Base-by-base conservation (phyloP, 108 stramenopile species). In the Nitzschia sp. region DNA sequence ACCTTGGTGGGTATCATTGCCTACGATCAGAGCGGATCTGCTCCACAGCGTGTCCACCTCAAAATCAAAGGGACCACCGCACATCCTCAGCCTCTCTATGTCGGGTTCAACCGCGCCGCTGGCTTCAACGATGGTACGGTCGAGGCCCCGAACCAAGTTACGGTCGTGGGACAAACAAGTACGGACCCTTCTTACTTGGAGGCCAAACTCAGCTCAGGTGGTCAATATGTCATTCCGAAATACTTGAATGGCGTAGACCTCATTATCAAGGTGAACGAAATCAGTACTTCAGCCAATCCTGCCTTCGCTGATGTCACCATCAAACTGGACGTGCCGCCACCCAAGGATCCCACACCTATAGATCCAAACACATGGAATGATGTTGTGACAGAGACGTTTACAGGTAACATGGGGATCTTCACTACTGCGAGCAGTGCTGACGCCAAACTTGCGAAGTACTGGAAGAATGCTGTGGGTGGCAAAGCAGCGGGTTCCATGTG, bases 91-190 rank as follows among this genome's bases (percentile, higher is more conserved):
- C 9, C 6, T 41, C 4, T 50, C 35, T 83, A 73, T 44, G 45
- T 82, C n/a, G 66, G 64, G 22, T 85, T 60, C 73, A 85, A 85
- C 53, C 52, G 52, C 38, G 41, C 67, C n/a, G 65, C 23, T 4
- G 84, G 84, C 21, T 65, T 81, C 60, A 81, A 85, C 53, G 30
- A 30, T 11, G 84, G 78, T 6, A 83, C 79, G 5, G 16, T 32
- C 16, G 79, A 80, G 27, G 76, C 45, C 28, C 50, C 45, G 0
- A 79, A 86, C 53, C 80, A 83, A 50, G 80, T 86, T 3, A 60
- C 33, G 6, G n/a, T 32, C 0, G 35, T 32, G 2, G 30, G 9
- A 15, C 48, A 50, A 21, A 45, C 54, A 36, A 65, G 52, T 8
- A 28, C 62, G 19, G 17, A 16, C 2, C 52, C 56, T 17, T 87